phyloP scores from a whole-genome alignment of 768 basidiomycete species.

The Astraeus odoratus region DNA sequence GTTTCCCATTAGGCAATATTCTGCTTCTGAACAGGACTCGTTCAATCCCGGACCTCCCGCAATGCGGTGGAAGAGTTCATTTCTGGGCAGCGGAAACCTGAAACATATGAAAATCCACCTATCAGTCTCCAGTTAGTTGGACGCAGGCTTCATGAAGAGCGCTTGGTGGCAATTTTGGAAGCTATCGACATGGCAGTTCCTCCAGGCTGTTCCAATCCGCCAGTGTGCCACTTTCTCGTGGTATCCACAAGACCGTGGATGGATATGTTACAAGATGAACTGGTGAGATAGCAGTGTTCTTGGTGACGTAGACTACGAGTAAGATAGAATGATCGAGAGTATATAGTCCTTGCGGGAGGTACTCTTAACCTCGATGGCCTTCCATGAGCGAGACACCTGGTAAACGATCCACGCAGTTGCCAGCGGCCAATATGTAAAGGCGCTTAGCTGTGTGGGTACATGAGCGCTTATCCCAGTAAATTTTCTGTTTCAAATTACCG shows the following conservation, averaged over 20 bases:
- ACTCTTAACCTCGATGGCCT: too few species aligned
- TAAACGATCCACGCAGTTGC: too few species aligned
- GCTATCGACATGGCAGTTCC: conserved; percentile 29
- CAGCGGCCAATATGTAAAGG: too few species aligned
- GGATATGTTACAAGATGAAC: background rate
- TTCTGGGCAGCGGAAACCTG: conserved; percentile 34
- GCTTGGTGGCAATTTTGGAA: conserved; percentile 37
- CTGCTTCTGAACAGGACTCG: conserved; percentile 17
- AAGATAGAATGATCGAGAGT: too few species aligned
- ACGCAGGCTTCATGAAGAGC: conserved; percentile 44
- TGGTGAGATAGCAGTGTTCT: too few species aligned
- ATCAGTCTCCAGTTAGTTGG: conserved; percentile 45
- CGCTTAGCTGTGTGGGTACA: too few species aligned
- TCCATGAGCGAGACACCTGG: too few species aligned
- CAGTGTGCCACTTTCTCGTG: conserved; percentile 4
- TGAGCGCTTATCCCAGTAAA: too few species aligned
- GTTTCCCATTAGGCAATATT: conserved; percentile 38
- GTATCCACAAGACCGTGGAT: background rate
- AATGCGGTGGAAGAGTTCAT: conserved; percentile 32
- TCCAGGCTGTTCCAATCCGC: conserved; percentile 8
- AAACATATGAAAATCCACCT: conserved; percentile 37
- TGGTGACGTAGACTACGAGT: too few species aligned
- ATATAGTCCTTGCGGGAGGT: too few species aligned
- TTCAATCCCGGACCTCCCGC: conserved; percentile 14
- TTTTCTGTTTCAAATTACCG: too few species aligned